phyloP scores from a whole-genome alignment of 768 basidiomycete genomes.

The Gelatoporia subvermispora region DNA sequence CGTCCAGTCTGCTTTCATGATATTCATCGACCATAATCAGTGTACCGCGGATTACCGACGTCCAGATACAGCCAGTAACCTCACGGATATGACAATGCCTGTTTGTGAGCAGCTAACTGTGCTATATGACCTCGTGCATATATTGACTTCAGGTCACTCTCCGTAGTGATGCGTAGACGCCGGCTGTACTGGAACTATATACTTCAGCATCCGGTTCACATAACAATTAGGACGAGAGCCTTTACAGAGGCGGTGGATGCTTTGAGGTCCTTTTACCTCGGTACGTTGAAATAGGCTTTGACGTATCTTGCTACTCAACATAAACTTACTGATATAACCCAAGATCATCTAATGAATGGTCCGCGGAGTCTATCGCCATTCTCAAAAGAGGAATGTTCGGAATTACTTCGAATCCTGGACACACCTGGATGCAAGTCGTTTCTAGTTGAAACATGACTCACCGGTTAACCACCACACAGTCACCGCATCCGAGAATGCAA shows the following conservation, averaged over 20 bases:
- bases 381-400: slow-evolving; percentile 49
- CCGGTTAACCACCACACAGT: too few species aligned
- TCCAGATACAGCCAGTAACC: slow-evolving; percentile 9
- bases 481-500: too few species aligned
- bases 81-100: slow-evolving; percentile 17
- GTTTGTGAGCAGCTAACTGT: neutral
- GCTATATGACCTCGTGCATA: too few species aligned
- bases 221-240: slow-evolving; percentile 36
- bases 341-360: slow-evolving; percentile 46
- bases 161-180: slow-evolving; percentile 33
- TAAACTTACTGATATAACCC: neutral
- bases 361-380: slow-evolving; percentile 43
- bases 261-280: slow-evolving; percentile 45
- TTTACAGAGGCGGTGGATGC: slow-evolving; percentile 44
- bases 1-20: slow-evolving; percentile 26
- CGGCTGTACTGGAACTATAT: slow-evolving; percentile 51
- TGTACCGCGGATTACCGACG: slow-evolving; percentile 39
- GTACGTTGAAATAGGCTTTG: slow-evolving; percentile 2
- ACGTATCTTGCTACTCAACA: slow-evolving; percentile 1
- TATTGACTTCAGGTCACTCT: too few species aligned
- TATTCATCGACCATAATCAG: slow-evolving; percentile 43
- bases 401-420: slow-evolving; percentile 33
- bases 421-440: slow-evolving; percentile 6
- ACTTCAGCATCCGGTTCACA: slow-evolving; percentile 44
- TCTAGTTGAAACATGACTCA: too few species aligned